Evolutionary conservation across 345 rosid species (phyloP).

Genomic region (Rhizophora apiculata): DNA sequence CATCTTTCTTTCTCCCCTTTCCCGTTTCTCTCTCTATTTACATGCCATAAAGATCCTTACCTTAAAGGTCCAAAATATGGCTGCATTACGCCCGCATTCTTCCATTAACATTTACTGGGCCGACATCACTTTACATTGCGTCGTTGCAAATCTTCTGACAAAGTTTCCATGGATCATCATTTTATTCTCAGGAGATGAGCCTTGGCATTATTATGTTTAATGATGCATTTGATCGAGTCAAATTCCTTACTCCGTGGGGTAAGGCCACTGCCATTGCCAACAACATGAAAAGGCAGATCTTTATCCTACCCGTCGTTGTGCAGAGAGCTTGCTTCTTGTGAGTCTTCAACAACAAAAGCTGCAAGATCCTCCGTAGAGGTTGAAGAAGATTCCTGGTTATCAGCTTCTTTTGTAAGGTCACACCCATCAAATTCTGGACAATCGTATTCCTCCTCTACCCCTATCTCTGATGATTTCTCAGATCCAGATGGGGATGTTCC

Average conservation of each 20-base stretch:
- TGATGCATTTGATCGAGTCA: background rate
- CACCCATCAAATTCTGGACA: conserved; percentile 14
- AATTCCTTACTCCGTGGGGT: background rate
- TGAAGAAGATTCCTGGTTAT: conserved; percentile 11
- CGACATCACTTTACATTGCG: too few relatives aligned
- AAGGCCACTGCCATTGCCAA: conserved; percentile 3
- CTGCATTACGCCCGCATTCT: too few relatives aligned
- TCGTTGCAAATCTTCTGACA: too few relatives aligned
- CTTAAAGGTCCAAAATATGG: too few relatives aligned
- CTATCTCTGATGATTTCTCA: conserved; percentile 16
- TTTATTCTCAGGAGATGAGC: too few relatives aligned
- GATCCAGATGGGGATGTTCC: conserved; percentile 25
- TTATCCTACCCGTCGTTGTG: background rate
- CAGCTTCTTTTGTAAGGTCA: background rate
- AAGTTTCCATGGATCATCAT: too few relatives aligned
- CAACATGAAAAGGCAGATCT: too few relatives aligned
- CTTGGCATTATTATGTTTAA: conserved; percentile 1
- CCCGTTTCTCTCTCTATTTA: too few relatives aligned
- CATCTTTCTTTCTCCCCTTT: too few relatives aligned
- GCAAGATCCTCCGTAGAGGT: conserved; percentile 4
- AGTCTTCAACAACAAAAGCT: conserved; percentile 28
- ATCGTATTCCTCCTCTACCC: conserved; percentile 14
- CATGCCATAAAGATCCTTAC: too few relatives aligned
- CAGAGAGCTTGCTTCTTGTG: conserved; percentile 12
- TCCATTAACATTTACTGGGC: too few relatives aligned